A percentile compares a stretch with the other conserved stretches of the same genome.
phyloP scores from a whole-genome alignment of 129 eudicot genomes.

The Escallonia rubra region DNA sequence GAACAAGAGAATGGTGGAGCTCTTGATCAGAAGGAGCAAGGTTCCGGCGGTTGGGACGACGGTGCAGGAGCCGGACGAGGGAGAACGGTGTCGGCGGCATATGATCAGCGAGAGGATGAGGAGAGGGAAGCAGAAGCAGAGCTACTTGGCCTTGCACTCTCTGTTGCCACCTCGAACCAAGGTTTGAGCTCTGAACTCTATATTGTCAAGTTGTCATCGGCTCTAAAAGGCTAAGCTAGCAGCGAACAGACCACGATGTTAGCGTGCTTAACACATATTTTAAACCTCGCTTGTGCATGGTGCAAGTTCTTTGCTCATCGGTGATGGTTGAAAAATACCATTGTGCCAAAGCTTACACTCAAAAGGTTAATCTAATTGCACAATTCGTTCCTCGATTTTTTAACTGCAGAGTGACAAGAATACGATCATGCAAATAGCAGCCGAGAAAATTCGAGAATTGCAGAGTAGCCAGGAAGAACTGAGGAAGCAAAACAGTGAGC shows the following conservation, averaged over 20 bases:
- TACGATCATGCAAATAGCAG: conserved; percentile 21
- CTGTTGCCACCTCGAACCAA: conserved; percentile 34
- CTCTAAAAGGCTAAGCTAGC: neutral
- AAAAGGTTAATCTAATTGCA: neutral
- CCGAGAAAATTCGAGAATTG: conserved; percentile 15
- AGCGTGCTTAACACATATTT: neutral
- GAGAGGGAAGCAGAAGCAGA: conserved; percentile 34
- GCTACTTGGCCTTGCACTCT: conserved; percentile 23
- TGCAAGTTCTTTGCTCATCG: too few species aligned
- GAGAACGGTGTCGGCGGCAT: conserved; percentile 22
- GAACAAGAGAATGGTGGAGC: conserved; percentile 29
- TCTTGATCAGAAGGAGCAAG: conserved; percentile 19
- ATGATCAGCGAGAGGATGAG: conserved; percentile 38
- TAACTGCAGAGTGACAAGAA: conserved; percentile 30
- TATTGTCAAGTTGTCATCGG: neutral
- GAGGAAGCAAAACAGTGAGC: conserved; percentile 13
- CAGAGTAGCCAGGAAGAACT: conserved; percentile 10
- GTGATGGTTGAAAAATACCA: too few species aligned
- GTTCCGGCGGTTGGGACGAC: neutral
- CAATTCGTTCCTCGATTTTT: neutral
- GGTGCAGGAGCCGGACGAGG: conserved; percentile 2
- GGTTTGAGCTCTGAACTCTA: conserved; percentile 7
- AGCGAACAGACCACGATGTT: neutral
- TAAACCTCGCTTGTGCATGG: too few species aligned
- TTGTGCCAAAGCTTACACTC: too few species aligned